Percentiles rank a stretch among this genome's conserved stretches.
These are phyloP conservation scores for Talaromyces borbonicus DNA, from an alignment of 495 filamentous ascomycete species.

Conservation along the genomic window DNA sequence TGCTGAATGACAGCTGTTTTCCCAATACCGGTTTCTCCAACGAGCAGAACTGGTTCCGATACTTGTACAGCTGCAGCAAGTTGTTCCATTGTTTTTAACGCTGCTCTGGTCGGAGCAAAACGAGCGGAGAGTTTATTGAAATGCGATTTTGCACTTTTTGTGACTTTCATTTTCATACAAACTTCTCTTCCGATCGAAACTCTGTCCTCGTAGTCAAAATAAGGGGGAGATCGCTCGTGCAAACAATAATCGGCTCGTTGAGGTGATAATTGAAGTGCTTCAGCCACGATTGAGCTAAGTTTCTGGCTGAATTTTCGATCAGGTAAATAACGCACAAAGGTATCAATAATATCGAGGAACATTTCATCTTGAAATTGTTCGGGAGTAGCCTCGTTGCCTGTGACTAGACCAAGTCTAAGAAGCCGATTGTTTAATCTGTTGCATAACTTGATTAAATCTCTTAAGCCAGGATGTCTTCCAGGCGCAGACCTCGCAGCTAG, in stretches of 20 bases:
- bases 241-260: conserved; percentile 66
- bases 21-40: conserved; percentile 96
- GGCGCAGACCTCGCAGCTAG: conserved; percentile 37
- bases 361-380: conserved; percentile 71
- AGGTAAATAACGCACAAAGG: conserved; percentile 73
- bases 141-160: conserved; percentile 2
- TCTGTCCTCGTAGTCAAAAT: conserved; percentile 44
- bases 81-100: conserved; percentile 58
- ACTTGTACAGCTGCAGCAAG: conserved; percentile 72
- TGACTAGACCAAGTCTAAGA: conserved; percentile 48
- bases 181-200: conserved; percentile 61
- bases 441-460: conserved; percentile 88
- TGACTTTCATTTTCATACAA: conserved; percentile 23
- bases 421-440: conserved; percentile 56
- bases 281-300: conserved; percentile 62
- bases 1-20: conserved; percentile 96
- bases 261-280: conserved; percentile 74
- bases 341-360: conserved; percentile 82
- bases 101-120: conserved; percentile 37
- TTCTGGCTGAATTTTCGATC: conserved; percentile 47
- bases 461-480: conserved; percentile 48
- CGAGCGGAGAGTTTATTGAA: conserved; percentile 27
- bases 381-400: conserved; percentile 61
- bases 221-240: conserved; percentile 53
- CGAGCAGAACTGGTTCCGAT: conserved; percentile 80